Conservation (phyloP, 2,329 filamentous ascomycete species). For the Fusarium secorum region DNA sequence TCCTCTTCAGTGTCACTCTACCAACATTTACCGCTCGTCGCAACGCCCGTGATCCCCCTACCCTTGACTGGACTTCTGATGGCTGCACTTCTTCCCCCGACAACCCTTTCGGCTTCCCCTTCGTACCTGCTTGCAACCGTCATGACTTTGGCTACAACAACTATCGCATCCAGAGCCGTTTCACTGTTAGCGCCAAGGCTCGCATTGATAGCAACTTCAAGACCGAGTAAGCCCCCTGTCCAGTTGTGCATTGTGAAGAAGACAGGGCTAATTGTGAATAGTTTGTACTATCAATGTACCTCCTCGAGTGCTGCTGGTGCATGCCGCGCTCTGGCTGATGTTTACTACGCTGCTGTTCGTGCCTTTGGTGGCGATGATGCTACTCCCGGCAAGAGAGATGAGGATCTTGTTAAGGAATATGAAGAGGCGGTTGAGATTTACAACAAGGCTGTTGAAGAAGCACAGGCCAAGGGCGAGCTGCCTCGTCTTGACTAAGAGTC, state of each 20-base stretch:
- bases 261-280: neutral
- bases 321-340: constrained; percentile 50
- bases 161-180: constrained; percentile 58
- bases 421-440: constrained; percentile 48
- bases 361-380: constrained; percentile 48
- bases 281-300: constrained; percentile 50
- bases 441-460: constrained; percentile 47
- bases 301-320: constrained; percentile 22
- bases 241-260: too few species aligned
- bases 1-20: constrained; percentile 56
- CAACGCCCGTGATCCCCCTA: constrained; percentile 49
- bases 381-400: constrained; percentile 40
- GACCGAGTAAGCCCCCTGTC: constrained; percentile 44
- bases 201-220: constrained; percentile 61
- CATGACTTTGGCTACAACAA: constrained; percentile 67
- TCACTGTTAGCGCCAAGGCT: constrained; percentile 52
- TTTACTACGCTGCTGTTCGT: constrained; percentile 52
- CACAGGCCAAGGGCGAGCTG: constrained; percentile 46
- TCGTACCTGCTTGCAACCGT: constrained; percentile 56
- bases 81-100: constrained; percentile 54
- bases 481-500: constrained; percentile 16
- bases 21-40: constrained; percentile 52
- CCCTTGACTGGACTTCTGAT: constrained; percentile 53
- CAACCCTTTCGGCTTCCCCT: constrained; percentile 55
- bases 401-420: constrained; percentile 44